phyloP scores from a whole-genome alignment of 2,329 filamentous ascomycete species.

The Fusarium domesticum region DNA sequence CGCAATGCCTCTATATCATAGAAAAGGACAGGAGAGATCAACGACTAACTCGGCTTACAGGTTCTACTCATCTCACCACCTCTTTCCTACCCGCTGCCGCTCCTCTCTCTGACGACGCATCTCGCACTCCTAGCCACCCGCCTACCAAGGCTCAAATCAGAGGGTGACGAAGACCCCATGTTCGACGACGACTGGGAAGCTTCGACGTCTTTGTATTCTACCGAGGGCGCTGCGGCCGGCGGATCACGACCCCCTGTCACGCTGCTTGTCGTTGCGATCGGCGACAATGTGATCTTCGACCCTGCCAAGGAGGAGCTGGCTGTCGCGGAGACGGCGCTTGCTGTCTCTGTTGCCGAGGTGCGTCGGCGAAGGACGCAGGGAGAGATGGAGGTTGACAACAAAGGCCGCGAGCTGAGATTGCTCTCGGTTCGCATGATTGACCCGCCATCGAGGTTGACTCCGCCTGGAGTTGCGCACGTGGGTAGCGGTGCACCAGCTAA shows the following conservation, averaged over 20 bases:
- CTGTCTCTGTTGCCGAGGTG: conserved; percentile 69
- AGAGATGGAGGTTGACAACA: conserved; percentile 43
- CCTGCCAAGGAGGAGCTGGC: conserved; percentile 87
- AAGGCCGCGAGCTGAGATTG: conserved; percentile 51
- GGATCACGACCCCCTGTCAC: conserved; percentile 74
- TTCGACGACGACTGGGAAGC: conserved; percentile 98
- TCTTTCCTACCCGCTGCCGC: conserved; percentile 85
- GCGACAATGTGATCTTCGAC: conserved; percentile 89
- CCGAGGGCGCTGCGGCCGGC: conserved; percentile 33
- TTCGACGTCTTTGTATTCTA: conserved; percentile 72
- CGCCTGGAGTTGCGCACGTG: conserved; percentile 65
- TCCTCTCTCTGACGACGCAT: conserved; percentile 90
- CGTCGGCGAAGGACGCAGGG: conserved; percentile 23
- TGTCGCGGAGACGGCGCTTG: conserved; percentile 85
- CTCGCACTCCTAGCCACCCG: conserved; percentile 86
- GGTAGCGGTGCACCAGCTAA: conserved; percentile 34
- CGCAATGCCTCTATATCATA: not conserved
- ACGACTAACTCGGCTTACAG: conserved; percentile 44
- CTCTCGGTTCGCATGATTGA: conserved; percentile 71
- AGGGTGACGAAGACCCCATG: conserved; percentile 90
- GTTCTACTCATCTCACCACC: conserved; percentile 91
- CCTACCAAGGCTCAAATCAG: conserved; percentile 79
- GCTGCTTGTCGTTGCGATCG: conserved; percentile 82
- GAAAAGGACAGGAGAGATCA: not conserved
- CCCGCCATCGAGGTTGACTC: conserved; percentile 69